Evolutionary conservation across 2,329 filamentous ascomycete species (phyloP).

Genomic region (Ceratocystiopsis sp.): DNA sequence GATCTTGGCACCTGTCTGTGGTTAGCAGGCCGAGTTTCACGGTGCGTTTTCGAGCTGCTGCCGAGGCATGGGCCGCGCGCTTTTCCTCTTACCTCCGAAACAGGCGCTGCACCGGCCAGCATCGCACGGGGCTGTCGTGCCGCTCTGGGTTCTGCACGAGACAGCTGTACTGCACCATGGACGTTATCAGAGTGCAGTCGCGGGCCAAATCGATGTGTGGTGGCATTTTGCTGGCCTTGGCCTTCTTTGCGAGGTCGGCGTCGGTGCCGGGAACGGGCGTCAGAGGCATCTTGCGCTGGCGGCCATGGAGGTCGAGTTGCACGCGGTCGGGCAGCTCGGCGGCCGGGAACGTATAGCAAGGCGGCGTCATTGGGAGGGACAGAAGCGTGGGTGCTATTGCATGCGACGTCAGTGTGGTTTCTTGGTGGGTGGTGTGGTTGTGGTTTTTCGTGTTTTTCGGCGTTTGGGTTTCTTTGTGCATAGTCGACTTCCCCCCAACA

Average conservation of each 20-base stretch:
- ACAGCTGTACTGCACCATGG: conserved; percentile 44
- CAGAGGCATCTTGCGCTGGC: conserved; percentile 31
- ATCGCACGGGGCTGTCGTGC: conserved; percentile 30
- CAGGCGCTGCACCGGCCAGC: conserved; percentile 39
- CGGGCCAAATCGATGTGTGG: conserved; percentile 28
- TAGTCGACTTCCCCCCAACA: too few relatives aligned
- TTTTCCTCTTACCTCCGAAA: conserved; percentile 36
- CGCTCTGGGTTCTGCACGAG: conserved; percentile 30
- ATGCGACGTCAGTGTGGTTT: too few relatives aligned
- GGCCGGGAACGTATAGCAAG: conserved; percentile 36
- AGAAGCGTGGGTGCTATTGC: too few relatives aligned
- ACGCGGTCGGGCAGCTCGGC: conserved; percentile 30
- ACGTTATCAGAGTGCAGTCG: conserved; percentile 35
- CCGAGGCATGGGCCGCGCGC: too few relatives aligned
- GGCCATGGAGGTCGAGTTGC: conserved; percentile 30
- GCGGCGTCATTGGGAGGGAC: conserved; percentile 33
- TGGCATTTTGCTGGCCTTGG: background rate
- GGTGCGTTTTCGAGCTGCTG: too few relatives aligned
- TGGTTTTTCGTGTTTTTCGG: too few relatives aligned
- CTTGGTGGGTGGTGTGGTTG: too few relatives aligned
- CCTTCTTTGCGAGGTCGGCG: background rate
- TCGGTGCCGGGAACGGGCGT: background rate
- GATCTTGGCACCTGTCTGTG: conserved; percentile 35
- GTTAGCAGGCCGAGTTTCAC: background rate
- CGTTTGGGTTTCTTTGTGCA: too few relatives aligned